Conservation (phyloP, 306 rosid species). For the Prunus dulcis region DNA sequence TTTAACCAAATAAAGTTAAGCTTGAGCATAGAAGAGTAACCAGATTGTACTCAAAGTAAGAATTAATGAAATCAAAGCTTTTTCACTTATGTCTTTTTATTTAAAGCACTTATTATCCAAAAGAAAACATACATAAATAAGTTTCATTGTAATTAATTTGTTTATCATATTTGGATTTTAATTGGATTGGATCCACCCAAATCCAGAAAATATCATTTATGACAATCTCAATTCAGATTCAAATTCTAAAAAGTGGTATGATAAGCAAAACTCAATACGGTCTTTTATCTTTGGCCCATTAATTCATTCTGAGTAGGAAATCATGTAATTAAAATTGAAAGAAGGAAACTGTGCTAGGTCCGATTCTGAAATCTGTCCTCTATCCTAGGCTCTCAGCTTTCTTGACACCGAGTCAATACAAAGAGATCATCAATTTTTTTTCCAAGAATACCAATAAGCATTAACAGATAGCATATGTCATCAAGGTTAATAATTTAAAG, state of each 20-base stretch:
- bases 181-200: not conserved
- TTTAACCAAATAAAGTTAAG: constrained; percentile 32
- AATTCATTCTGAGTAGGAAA: not conserved
- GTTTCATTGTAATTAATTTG: no score
- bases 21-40: constrained; percentile 17
- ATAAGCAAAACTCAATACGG: not conserved
- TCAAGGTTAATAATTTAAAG: not conserved
- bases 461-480: not conserved
- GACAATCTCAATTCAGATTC: not conserved
- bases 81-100: not conserved
- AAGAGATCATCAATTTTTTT: not conserved
- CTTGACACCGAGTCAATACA: not conserved
- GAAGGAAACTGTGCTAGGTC: not conserved
- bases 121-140: not conserved
- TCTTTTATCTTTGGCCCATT: not conserved
- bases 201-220: not conserved
- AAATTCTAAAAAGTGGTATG: not conserved
- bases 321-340: not conserved
- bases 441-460: not conserved
- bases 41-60: constrained; percentile 12
- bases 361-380: not conserved
- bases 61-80: not conserved
- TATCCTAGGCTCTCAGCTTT: not conserved
- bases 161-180: not conserved
- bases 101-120: not conserved